Evolutionary conservation across 345 rosid genomes (phyloP), one percentile per base, ranked within the genome.

Genomic region (Salix koriyanagi): DNA sequence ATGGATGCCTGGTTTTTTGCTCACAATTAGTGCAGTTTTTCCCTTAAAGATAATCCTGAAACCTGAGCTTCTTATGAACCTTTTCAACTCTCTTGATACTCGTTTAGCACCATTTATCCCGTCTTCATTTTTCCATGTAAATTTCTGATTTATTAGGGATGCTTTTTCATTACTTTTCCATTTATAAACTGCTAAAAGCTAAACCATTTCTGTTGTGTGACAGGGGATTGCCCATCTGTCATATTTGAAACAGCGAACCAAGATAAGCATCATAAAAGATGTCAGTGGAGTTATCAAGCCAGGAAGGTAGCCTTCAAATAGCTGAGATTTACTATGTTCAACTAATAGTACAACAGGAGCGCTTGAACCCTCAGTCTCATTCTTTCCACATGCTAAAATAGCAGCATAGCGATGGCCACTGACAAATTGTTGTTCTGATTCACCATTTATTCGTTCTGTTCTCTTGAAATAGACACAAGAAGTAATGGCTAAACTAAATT

Each of bases 201-300:
- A 44, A 44, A 44, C 50, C 3, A 13, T 50, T 6, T 50, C 7
- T 50, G 58, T 18, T 52, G 37, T 52, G 58, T 52, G 58, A 21
- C 87, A 93, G 98, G 85, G 30, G 2, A 61, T 90, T 69, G 48
- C 68, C 1, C 83, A 78, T 80, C 78, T 85, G 48, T 68, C 81
- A 50, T 86, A 90, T 75, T 84, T 77, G 1, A 84, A 69, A 65
- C 76, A 37, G 23, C 82, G 82, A 77, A 90, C 90, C 32, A 88
- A 86, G 71, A 86, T 89, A 70, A 85, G 76, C 79, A 83, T 93
- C 74, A 81, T 91, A 19, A 81, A 78, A 52, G 85, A 82, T 82
- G 89, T 80, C 26, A 86, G 81, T 9, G 96, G 94, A 58, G 75
- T 84, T 74, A 79, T 91, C 32, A 89, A 83, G 36, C 94, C 98